Percentiles rank a stretch among this genome's conserved stretches.
Conservation (phyloP, 1,139 yeast genomes). For the Kodamaea anthophila region DNA sequence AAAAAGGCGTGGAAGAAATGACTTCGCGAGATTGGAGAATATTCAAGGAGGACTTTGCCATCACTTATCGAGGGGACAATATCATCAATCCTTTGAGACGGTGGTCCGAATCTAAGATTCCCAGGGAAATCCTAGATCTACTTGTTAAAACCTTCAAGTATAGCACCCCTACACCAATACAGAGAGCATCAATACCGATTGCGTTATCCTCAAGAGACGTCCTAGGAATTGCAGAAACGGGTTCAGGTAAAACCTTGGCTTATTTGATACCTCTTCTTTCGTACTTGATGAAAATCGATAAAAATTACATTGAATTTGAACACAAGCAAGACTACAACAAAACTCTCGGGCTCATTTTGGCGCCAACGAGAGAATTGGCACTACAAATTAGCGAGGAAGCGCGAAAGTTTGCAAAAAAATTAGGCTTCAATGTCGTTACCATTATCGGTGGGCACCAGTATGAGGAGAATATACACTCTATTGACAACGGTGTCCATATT, state of each 20-base stretch:
- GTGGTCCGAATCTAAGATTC: slow-evolving; percentile 64
- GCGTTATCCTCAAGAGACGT: slow-evolving; percentile 58
- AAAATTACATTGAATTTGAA: slow-evolving; percentile 30
- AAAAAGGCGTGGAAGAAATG: slow-evolving; percentile 63
- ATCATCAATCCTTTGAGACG: slow-evolving; percentile 57
- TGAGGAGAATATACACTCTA: slow-evolving; percentile 60
- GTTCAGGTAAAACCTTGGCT: slow-evolving; percentile 92
- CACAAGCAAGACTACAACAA: slow-evolving; percentile 26
- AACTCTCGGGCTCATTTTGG: slow-evolving; percentile 61
- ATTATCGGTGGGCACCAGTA: slow-evolving; percentile 89
- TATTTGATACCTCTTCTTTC: slow-evolving; percentile 72
- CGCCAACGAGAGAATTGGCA: slow-evolving; percentile 93
- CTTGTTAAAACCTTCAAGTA: slow-evolving; percentile 39
- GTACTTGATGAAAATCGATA: slow-evolving; percentile 41
- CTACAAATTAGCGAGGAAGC: slow-evolving; percentile 74
- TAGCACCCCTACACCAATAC: slow-evolving; percentile 78
- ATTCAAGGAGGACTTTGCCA: slow-evolving; percentile 70
- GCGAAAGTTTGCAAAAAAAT: slow-evolving; percentile 36
- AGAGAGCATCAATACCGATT: slow-evolving; percentile 79
- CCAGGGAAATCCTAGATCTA: slow-evolving; percentile 33
- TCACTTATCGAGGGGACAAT: slow-evolving; percentile 50
- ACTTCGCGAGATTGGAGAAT: slow-evolving; percentile 85
- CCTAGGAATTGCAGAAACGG: slow-evolving; percentile 92
- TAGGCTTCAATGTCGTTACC: slow-evolving; percentile 51
- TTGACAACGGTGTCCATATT: slow-evolving; percentile 67